phyloP scores from a whole-genome alignment of 306 rosid species.

The Gastrolobium villosum region DNA sequence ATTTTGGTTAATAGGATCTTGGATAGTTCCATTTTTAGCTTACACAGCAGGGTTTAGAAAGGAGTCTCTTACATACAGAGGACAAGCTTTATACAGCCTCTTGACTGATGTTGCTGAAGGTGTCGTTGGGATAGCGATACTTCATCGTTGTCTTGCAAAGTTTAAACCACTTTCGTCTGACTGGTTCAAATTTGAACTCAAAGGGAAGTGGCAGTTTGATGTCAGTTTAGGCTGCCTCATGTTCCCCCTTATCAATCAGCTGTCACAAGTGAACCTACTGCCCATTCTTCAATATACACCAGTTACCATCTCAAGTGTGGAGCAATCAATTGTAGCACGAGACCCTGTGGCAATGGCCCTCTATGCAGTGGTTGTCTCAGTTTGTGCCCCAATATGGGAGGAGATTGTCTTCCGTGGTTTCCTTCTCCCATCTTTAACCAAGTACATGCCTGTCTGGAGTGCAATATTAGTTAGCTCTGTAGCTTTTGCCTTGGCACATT shows the following conservation, averaged over 20 bases:
- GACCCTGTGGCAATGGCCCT: constrained; percentile 74
- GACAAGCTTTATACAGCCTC: constrained; percentile 74
- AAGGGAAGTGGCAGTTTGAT: constrained; percentile 67
- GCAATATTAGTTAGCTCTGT: constrained; percentile 68
- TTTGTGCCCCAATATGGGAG: constrained; percentile 73
- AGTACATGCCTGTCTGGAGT: constrained; percentile 69
- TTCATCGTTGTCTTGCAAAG: constrained; percentile 58
- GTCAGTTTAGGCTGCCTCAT: constrained; percentile 66
- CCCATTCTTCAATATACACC: constrained; percentile 66
- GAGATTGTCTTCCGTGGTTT: constrained; percentile 73
- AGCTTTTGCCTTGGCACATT: constrained; percentile 71
- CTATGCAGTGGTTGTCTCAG: constrained; percentile 67
- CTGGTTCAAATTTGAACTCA: constrained; percentile 65
- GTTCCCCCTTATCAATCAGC: constrained; percentile 68
- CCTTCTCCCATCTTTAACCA: constrained; percentile 73
- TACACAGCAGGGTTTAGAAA: constrained; percentile 65
- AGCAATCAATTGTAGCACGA: constrained; percentile 68
- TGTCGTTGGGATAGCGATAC: constrained; percentile 64
- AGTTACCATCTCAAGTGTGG: constrained; percentile 66
- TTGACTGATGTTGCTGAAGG: constrained; percentile 64
- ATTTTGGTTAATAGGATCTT: constrained; percentile 73
- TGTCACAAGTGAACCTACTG: constrained; percentile 65
- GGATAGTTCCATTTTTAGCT: constrained; percentile 70
- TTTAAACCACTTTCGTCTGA: constrained; percentile 64
- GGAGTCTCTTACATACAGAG: constrained; percentile 68